Evolutionary conservation across 2,329 filamentous ascomycete genomes (phyloP).

Genomic region (Amesomyces nigricolor): DNA sequence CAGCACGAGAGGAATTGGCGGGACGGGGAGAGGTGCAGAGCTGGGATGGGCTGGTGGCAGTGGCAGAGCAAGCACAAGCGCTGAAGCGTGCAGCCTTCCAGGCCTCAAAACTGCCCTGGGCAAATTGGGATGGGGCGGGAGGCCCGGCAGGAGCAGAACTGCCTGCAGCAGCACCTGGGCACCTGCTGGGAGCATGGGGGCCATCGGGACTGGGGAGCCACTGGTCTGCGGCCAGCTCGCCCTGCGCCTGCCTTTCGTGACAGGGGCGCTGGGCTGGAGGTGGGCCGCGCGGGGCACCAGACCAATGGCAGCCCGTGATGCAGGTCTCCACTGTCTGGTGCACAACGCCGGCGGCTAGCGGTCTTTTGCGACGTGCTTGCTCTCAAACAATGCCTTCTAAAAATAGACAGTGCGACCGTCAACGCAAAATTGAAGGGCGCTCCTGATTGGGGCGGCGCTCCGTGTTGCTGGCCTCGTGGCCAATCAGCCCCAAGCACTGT

Average conservation of each 20-base stretch:
- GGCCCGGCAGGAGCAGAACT: neutral
- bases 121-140: neutral
- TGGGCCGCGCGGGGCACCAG: slow-evolving; percentile 18
- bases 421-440: slow-evolving; percentile 13
- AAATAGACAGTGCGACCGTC: slow-evolving; percentile 24
- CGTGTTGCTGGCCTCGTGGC: neutral
- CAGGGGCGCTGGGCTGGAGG: slow-evolving; percentile 20
- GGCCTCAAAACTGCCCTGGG: neutral
- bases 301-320: slow-evolving; percentile 15
- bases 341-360: slow-evolving; percentile 25
- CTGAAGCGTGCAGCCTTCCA: neutral
- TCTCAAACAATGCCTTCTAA: slow-evolving; percentile 26
- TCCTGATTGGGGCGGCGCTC: slow-evolving; percentile 10
- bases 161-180: neutral
- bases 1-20: slow-evolving; percentile 8
- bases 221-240: slow-evolving; percentile 15
- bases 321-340: slow-evolving; percentile 9
- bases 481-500: slow-evolving; percentile 4
- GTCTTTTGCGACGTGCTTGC: slow-evolving; percentile 23
- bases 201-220: slow-evolving; percentile 11
- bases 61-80: slow-evolving; percentile 6
- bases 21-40: slow-evolving; percentile 7
- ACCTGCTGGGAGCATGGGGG: slow-evolving; percentile 6
- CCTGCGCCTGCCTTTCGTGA: slow-evolving; percentile 19
- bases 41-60: slow-evolving; percentile 11